Percentiles rank a stretch among this genome's conserved stretches.
These are phyloP conservation scores for Tulasnella sp. DNA, from an alignment of 768 basidiomycete genomes.

Conservation along the genomic window DNA sequence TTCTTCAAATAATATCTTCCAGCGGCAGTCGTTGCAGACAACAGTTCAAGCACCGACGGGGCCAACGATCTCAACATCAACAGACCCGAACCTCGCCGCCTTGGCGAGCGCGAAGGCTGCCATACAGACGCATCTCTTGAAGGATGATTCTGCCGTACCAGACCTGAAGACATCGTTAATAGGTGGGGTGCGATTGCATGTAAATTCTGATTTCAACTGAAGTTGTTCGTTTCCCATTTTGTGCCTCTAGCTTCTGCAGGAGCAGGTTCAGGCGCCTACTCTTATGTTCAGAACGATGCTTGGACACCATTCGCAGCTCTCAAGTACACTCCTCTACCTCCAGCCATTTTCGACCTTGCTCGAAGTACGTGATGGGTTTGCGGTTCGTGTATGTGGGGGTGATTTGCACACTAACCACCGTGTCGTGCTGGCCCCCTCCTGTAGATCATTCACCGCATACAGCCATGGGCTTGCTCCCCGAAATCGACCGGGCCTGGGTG, in stretches of 20 bases:
- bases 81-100: constrained; percentile 8
- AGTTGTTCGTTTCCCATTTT: not conserved
- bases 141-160: constrained; percentile 5
- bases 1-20: not conserved
- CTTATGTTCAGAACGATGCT: constrained; percentile 22
- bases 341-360: constrained; percentile 16
- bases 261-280: constrained; percentile 23
- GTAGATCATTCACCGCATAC: constrained; percentile 10
- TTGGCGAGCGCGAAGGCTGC: constrained; percentile 12
- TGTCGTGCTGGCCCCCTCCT: not conserved
- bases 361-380: constrained; percentile 17
- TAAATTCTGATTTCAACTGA: not conserved
- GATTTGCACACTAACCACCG: not conserved
- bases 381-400: not conserved
- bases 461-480: constrained; percentile 74
- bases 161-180: not conserved
- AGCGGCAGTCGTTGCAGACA: not conserved
- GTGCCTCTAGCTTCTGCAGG: not conserved
- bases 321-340: constrained; percentile 20
- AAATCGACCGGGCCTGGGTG: constrained; percentile 93
- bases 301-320: constrained; percentile 21
- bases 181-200: not conserved
- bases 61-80: not conserved
- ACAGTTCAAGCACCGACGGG: not conserved
- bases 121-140: not conserved